These are phyloP conservation scores for Monosporascus sp. DNA, from an alignment of 2,329 filamentous ascomycete genomes.

Conservation along the genomic window DNA sequence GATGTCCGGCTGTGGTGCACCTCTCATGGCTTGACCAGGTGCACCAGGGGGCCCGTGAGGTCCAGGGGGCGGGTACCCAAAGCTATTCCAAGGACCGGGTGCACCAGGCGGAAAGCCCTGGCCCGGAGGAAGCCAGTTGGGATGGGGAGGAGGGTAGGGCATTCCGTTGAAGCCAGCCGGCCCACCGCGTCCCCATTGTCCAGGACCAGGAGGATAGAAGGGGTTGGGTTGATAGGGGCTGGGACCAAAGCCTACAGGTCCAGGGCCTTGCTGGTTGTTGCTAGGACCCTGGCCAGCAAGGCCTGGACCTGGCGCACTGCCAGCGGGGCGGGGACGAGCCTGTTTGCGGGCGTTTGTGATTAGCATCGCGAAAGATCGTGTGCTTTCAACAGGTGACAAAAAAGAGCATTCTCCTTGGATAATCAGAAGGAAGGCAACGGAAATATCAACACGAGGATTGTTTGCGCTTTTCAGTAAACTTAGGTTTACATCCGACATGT, in stretches of 20 bases:
- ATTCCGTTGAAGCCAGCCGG: constrained; percentile 64
- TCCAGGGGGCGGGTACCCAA: constrained; percentile 53
- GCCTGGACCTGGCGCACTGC: constrained; percentile 12
- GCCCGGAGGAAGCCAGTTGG: constrained; percentile 73
- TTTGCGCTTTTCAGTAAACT: constrained; percentile 88
- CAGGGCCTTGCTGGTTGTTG: constrained; percentile 15
- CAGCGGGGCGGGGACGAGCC: constrained; percentile 33
- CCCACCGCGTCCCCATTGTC: constrained; percentile 50
- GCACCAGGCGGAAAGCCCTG: constrained; percentile 68
- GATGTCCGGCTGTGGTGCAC: constrained; percentile 30
- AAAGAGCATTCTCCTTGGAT: constrained; percentile 20
- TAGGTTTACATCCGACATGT: constrained; percentile 89
- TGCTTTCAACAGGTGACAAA: constrained; percentile 5
- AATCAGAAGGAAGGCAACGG: constrained; percentile 99
- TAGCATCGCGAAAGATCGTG: constrained; percentile 16
- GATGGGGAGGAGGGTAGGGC: constrained; percentile 71
- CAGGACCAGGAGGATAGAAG: constrained; percentile 48
- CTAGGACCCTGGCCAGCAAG: constrained; percentile 18
- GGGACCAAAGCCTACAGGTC: constrained; percentile 37
- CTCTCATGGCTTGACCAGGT: constrained; percentile 26
- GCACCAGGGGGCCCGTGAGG: constrained; percentile 41
- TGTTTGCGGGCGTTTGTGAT: constrained; percentile 19
- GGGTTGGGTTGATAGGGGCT: constrained; percentile 40
- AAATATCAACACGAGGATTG: constrained; percentile 88
- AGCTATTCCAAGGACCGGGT: constrained; percentile 53